These are phyloP conservation scores for Arctium minus DNA, from an alignment of 129 eudicot genomes.

Conservation along the genomic window DNA sequence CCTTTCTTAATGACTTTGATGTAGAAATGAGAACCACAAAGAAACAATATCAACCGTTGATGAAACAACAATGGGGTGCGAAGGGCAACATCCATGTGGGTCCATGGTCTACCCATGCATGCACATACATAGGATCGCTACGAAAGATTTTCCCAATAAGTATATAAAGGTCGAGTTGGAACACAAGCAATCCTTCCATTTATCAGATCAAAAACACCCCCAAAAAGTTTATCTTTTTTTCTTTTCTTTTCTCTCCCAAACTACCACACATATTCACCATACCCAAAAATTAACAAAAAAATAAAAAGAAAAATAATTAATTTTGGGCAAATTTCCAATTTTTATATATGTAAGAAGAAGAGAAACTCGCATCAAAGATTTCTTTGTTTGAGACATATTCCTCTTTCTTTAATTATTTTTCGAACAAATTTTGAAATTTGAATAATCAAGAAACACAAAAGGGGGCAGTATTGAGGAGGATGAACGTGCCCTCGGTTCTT, in stretches of 20 bases:
- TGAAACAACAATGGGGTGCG: neutral
- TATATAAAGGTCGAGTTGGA: constrained; percentile 31
- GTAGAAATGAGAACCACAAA: neutral
- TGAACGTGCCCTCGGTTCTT: constrained; percentile 61
- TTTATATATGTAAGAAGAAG: constrained; percentile 5
- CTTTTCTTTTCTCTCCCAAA: neutral
- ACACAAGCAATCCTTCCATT: constrained; percentile 29
- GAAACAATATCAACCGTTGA: neutral
- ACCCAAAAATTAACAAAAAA: neutral
- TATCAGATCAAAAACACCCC: constrained; percentile 33
- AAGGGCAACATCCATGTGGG: constrained; percentile 12
- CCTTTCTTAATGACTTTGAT: neutral
- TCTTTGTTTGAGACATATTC: neutral
- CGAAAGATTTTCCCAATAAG: constrained; percentile 32
- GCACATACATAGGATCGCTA: constrained; percentile 4
- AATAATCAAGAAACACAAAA: neutral
- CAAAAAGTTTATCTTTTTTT: constrained; percentile 11
- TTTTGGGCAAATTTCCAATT: neutral
- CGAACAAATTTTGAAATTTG: neutral
- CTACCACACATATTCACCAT: constrained; percentile 8
- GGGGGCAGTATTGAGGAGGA: constrained; percentile 51
- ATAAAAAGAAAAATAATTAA: neutral
- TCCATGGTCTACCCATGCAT: constrained; percentile 21
- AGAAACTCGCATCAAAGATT: neutral
- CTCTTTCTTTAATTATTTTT: neutral